Percentiles rank a stretch among this genome's conserved stretches.
These are phyloP conservation scores for Arctium minus DNA, from an alignment of 129 eudicot species.

Conservation along the genomic window DNA sequence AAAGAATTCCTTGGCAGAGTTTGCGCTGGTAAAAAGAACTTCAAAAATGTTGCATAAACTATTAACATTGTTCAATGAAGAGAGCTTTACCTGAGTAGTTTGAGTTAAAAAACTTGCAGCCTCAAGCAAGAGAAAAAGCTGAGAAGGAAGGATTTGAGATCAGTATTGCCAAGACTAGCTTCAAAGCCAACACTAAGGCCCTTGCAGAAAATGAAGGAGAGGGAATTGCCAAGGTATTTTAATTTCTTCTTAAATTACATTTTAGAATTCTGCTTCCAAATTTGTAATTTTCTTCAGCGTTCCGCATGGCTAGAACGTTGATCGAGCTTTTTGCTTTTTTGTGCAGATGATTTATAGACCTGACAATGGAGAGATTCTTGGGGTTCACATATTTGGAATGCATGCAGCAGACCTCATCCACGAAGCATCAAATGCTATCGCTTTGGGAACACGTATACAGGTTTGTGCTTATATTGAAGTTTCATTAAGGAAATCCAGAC, in stretches of 20 bases:
- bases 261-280: neutral
- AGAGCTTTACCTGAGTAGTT: constrained; percentile 10
- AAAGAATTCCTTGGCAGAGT: too few relatives aligned
- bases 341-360: constrained; percentile 94
- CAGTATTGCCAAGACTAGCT: constrained; percentile 85
- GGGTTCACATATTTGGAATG: constrained; percentile 93
- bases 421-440: constrained; percentile 96
- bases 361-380: constrained; percentile 98
- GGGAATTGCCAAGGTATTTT: constrained; percentile 78
- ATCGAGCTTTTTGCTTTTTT: neutral
- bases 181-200: constrained; percentile 98
- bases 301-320: neutral
- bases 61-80: too few relatives aligned
- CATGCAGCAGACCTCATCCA: constrained; percentile 99
- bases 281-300: neutral
- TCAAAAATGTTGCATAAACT: too few relatives aligned
- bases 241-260: neutral
- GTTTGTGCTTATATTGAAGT: constrained; percentile 26
- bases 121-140: constrained; percentile 98
- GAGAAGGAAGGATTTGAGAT: constrained; percentile 95
- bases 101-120: constrained; percentile 43
- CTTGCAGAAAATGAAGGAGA: constrained; percentile 99
- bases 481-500: too few relatives aligned
- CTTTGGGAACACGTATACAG: constrained; percentile 91
- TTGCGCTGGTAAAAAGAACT: too few relatives aligned